Evolutionary conservation across 2,329 filamentous ascomycete genomes (phyloP).

Genomic region (Fusarium sp.): DNA sequence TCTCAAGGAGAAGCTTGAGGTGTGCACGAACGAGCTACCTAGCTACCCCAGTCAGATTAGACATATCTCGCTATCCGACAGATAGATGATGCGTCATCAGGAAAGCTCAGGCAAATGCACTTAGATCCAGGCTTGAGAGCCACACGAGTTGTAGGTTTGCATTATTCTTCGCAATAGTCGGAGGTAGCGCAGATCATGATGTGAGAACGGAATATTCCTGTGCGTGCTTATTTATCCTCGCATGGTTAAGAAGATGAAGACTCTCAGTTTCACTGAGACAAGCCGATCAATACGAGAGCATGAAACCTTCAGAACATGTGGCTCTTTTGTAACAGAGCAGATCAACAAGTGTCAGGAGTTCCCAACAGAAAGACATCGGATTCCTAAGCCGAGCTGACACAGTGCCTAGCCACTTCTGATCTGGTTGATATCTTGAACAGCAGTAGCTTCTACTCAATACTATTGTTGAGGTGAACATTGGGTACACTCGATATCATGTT

Average conservation of each 20-base stretch:
- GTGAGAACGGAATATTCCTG: background rate
- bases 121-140: background rate
- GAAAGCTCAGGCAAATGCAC: background rate
- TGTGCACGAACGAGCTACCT: slow-evolving; percentile 13
- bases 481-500: background rate
- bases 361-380: slow-evolving; percentile 20
- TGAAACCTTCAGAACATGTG: slow-evolving; percentile 1
- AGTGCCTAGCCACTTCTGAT: slow-evolving; percentile 7
- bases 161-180: background rate
- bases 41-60: slow-evolving; percentile 11
- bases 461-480: background rate
- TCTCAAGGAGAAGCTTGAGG: slow-evolving; percentile 12
- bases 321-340: background rate
- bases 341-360: background rate
- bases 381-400: slow-evolving; percentile 12
- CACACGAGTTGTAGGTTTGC: background rate
- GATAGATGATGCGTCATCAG: background rate
- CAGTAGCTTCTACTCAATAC: background rate
- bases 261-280: slow-evolving; percentile 23
- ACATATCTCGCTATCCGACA: background rate
- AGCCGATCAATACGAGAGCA: background rate
- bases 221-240: background rate
- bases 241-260: background rate
- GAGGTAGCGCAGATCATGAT: background rate
- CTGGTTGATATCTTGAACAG: slow-evolving; percentile 17